Conservation (phyloP, 495 filamentous ascomycete species). For the Lasiosphaeriaceae sp. region DNA sequence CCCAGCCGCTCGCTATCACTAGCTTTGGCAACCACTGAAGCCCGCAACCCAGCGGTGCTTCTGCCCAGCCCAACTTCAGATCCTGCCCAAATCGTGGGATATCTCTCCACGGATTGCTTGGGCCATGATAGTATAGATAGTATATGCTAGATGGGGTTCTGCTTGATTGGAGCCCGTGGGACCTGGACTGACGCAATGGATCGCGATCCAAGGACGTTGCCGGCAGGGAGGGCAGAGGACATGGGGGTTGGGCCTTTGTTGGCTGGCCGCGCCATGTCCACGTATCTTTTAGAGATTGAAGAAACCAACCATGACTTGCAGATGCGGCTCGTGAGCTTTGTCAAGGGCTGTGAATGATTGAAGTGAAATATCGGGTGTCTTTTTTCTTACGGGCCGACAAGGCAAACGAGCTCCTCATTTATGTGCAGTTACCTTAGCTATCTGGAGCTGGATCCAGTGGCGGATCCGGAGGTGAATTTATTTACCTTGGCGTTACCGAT, state of each 20-base stretch:
- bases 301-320: too few relatives aligned
- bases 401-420: too few relatives aligned
- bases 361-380: too few relatives aligned
- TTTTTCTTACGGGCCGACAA: too few relatives aligned
- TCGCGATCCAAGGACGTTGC: neutral
- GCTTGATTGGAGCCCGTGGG: neutral
- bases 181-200: neutral
- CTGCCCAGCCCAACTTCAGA: neutral
- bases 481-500: too few relatives aligned
- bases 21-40: neutral
- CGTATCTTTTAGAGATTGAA: too few relatives aligned
- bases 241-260: neutral
- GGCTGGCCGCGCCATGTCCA: neutral
- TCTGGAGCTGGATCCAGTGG: too few relatives aligned
- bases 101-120: neutral
- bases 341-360: too few relatives aligned
- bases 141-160: neutral
- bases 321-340: too few relatives aligned
- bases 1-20: too few relatives aligned
- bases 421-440: too few relatives aligned
- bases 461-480: too few relatives aligned
- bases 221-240: neutral
- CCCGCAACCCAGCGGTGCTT: neutral
- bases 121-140: neutral
- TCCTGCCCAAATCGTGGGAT: neutral